Percentiles rank a stretch among this genome's conserved stretches.
Evolutionary conservation across 2,329 filamentous ascomycete genomes (phyloP).

Genomic region (Xylaria sp.): DNA sequence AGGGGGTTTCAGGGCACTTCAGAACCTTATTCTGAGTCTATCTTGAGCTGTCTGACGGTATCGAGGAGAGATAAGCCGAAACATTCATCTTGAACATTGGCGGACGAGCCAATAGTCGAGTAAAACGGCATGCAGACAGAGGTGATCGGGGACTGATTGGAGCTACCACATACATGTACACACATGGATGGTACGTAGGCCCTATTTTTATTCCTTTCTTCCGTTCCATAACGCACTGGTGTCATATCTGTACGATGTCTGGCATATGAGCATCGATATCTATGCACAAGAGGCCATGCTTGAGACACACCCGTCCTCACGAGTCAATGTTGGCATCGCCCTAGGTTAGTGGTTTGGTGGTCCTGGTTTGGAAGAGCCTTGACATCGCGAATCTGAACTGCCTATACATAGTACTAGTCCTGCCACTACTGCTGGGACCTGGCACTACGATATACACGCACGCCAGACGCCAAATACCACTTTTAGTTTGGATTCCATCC

Average conservation of each 20-base stretch:
- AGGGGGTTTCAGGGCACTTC: not conserved
- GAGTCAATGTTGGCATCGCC: not conserved
- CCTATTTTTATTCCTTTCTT: not conserved
- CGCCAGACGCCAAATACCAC: not conserved
- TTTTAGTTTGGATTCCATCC: slow-evolving; percentile 12
- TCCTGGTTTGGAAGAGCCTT: not conserved
- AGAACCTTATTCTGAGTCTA: not conserved
- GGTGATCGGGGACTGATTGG: not conserved
- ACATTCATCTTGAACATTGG: not conserved
- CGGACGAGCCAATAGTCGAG: not conserved
- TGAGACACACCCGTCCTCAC: not conserved
- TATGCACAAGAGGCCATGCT: not conserved
- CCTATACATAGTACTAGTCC: not conserved
- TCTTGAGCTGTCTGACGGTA: not conserved
- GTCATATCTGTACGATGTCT: too few species aligned
- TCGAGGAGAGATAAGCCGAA: not conserved
- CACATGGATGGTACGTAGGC: not conserved
- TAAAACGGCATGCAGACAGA: not conserved
- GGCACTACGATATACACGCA: too few species aligned
- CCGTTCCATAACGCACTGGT: not conserved
- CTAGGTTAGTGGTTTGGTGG: not conserved
- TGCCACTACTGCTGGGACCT: too few species aligned
- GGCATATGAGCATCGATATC: too few species aligned
- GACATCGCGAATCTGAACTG: not conserved
- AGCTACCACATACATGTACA: not conserved